Percentiles rank a stretch among this genome's conserved stretches.
Evolutionary conservation across 2,329 filamentous ascomycete species (phyloP).

Genomic region (Penicillium sp.): DNA sequence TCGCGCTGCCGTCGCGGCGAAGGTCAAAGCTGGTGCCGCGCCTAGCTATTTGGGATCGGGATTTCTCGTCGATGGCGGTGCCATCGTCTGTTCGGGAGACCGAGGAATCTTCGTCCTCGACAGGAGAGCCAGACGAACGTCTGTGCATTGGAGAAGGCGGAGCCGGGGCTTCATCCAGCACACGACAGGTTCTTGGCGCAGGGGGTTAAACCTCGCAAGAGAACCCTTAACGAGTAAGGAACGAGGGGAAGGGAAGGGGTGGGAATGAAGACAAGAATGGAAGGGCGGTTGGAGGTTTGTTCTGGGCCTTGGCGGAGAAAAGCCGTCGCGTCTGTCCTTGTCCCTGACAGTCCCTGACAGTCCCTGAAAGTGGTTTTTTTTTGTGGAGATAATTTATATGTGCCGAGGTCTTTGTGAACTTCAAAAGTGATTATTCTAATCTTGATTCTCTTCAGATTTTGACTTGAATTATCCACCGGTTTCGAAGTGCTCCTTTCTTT

Average conservation of each 20-base stretch:
- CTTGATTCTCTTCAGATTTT: background rate
- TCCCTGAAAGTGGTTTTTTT: background rate
- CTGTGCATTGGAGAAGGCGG: slow-evolving; percentile 38
- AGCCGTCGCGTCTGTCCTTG: background rate
- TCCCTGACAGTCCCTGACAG: background rate
- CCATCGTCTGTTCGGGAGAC: slow-evolving; percentile 29
- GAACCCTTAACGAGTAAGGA: slow-evolving; percentile 12
- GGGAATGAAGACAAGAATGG: slow-evolving; percentile 6
- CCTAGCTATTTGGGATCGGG: slow-evolving; percentile 31
- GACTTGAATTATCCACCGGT: background rate
- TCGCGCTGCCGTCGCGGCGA: slow-evolving; percentile 30
- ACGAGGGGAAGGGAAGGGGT: slow-evolving; percentile 6
- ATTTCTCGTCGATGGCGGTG: slow-evolving; percentile 26
- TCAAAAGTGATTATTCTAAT: background rate
- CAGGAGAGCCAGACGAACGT: slow-evolving; percentile 39
- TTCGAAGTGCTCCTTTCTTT: background rate
- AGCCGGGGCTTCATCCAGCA: slow-evolving; percentile 32
- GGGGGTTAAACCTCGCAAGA: slow-evolving; percentile 14
- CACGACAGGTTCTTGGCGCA: slow-evolving; percentile 21
- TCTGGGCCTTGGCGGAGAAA: slow-evolving; percentile 14
- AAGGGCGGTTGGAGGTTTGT: slow-evolving; percentile 9
- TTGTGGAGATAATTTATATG: background rate
- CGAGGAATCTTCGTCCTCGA: slow-evolving; percentile 35
- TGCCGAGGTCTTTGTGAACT: background rate
- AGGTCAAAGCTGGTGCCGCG: slow-evolving; percentile 31